Base-by-base conservation (phyloP, 2,329 filamentous ascomycete species). In the Ophiostoma sp. region DNA sequence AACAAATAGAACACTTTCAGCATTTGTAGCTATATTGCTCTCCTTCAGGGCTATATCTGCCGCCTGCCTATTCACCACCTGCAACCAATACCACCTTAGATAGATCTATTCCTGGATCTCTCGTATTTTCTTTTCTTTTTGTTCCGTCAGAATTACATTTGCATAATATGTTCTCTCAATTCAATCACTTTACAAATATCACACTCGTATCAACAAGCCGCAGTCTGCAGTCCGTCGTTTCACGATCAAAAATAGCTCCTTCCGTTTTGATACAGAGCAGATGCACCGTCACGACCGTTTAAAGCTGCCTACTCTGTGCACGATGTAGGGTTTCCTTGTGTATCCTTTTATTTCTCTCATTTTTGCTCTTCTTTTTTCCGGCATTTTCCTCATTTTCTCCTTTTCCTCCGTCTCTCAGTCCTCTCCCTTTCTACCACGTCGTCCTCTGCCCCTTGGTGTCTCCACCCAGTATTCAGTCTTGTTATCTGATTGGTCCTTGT, bases 171-270 rank as follows among this genome's bases (percentile, higher is more conserved):
- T 31, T 3, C 27, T 31, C 27, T 31, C 27, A 3, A 39, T 39
- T 39, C 36, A 39, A 39, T 39, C 36, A 5, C 10, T 11, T 7
- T 39, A 41, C 39, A 41, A 15, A 41, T 57, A 27, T 57, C 52
- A 27, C 23, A 27, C 52, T 27, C 57, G 57, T 62, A 31, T 33
- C 23, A 60, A 31, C 23, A 62, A 33, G 27, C 33, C 57, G 17
- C 57, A 62, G 57, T 27, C 54, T 60, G 17, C 23, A n/a, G 52
- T 62, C 54, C 57, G 54, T 60, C 27, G 57, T 62, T 62, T 62
- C 57, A 62, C n/a, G 27, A 33, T 17, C 35, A 10, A 52, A 23
- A 60, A 69, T 35, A 67, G 17, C 44, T 57, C 35, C 27, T 31
- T 62, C 27, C 57, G 57, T 62, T 62, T 33, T 17, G 23, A 27